Evolutionary conservation across 177 flowering plant genomes (phyloP).

Genomic region (Vitis hybrid): DNA sequence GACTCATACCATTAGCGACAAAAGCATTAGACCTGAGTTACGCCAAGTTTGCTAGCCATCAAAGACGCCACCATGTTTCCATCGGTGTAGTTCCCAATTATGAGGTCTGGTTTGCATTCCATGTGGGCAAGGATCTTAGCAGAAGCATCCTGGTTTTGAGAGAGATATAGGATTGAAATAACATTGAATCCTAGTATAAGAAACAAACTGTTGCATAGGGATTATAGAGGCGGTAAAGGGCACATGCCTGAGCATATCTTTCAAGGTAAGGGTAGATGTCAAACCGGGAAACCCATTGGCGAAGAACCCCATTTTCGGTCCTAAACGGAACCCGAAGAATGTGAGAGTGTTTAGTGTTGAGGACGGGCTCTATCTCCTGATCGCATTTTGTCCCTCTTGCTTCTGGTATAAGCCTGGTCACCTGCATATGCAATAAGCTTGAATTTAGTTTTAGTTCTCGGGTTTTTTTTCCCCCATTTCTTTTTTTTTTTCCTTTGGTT

Average conservation of each 20-base stretch:
- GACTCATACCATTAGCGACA: neutral
- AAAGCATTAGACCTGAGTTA: constrained; percentile 51
- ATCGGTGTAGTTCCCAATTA: constrained; percentile 84
- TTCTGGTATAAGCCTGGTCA: constrained; percentile 60
- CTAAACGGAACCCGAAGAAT: constrained; percentile 60
- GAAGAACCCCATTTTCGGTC: constrained; percentile 45
- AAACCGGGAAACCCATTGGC: constrained; percentile 59
- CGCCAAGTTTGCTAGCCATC: constrained; percentile 69
- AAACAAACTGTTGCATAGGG: neutral
- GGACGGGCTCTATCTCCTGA: constrained; percentile 52
- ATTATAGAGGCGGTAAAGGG: neutral
- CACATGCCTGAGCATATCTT: constrained; percentile 42
- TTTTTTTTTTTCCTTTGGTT: no score
- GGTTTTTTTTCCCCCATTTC: neutral
- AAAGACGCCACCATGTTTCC: constrained; percentile 83
- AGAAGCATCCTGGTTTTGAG: constrained; percentile 53
- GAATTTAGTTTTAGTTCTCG: neutral
- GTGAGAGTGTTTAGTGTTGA: constrained; percentile 43
- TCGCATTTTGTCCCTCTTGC: constrained; percentile 56
- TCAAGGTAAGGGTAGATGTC: constrained; percentile 66
- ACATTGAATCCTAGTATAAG: neutral
- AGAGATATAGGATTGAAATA: neutral
- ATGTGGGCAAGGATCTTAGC: constrained; percentile 53
- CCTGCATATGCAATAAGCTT: constrained; percentile 19
- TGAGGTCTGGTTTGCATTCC: constrained; percentile 81